Percentiles rank a stretch among this genome's conserved stretches.
Evolutionary conservation across 192 early-diverging fungal species (phyloP).

Genomic region (Gamsiella multidivaricata): DNA sequence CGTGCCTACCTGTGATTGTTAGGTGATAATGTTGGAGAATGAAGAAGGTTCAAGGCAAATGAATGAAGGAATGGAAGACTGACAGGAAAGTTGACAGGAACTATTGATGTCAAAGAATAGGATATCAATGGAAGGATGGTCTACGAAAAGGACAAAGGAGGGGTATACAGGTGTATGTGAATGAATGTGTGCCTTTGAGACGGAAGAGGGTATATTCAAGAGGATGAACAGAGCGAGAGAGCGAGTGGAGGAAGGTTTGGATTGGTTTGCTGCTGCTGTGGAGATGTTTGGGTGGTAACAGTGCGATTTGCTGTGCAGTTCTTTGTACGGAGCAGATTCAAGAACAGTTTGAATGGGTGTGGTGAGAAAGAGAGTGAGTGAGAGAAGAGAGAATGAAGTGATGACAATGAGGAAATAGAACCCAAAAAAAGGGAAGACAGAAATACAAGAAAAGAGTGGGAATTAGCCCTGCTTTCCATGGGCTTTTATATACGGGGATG

Average conservation of each 20-base stretch:
- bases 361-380: constrained; percentile 8
- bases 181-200: constrained; percentile 7
- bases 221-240: not conserved
- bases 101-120: not conserved
- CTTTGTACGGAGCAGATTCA: too few species aligned
- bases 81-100: not conserved
- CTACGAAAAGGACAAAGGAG: constrained; percentile 5
- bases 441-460: constrained; percentile 24
- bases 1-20: too few species aligned
- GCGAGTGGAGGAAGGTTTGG: not conserved
- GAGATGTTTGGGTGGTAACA: too few species aligned
- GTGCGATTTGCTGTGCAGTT: constrained; percentile 13
- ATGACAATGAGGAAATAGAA: constrained; percentile 18
- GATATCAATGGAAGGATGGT: constrained; percentile 2
- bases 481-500: constrained; percentile 31
- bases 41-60: too few species aligned
- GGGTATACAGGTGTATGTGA: constrained; percentile 5
- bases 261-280: not conserved
- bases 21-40: too few species aligned
- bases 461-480: constrained; percentile 1
- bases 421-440: constrained; percentile 1
- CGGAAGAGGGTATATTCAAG: not conserved
- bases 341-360: not conserved
- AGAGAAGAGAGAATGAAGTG: constrained; percentile 3
- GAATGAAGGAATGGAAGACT: constrained; percentile 4